phyloP scores from a whole-genome alignment of 169 alveolate species.

The Plasmodium blacklocki region DNA sequence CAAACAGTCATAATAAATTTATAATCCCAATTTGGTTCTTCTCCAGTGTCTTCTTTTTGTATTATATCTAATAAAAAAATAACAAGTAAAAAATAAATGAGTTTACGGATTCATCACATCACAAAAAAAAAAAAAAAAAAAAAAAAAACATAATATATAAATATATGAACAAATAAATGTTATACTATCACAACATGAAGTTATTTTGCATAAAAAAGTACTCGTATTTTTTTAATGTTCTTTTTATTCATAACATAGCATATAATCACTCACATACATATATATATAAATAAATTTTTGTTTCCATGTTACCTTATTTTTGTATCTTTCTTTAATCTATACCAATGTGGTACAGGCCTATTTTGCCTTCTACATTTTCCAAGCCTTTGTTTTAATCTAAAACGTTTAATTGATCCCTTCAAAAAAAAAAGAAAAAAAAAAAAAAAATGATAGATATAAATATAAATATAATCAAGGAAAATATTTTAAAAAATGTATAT shows the following conservation, averaged over 20 bases:
- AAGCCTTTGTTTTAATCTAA: constrained; percentile 92
- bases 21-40: constrained; percentile 96
- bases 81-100: background rate
- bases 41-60: constrained; percentile 97
- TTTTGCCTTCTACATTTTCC: constrained; percentile 96
- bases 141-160: too few relatives aligned
- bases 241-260: too few relatives aligned
- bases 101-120: too few relatives aligned
- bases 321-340: constrained; percentile 94
- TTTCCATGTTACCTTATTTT: constrained; percentile 90
- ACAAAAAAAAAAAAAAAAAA: background rate
- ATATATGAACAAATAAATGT: background rate
- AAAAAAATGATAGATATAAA: constrained; percentile 10
- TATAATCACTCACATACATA: too few relatives aligned
- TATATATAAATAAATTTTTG: background rate
- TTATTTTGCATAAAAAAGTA: too few relatives aligned
- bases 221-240: too few relatives aligned
- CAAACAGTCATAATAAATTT: constrained; percentile 47
- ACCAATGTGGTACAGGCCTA: constrained; percentile 97
- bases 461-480: background rate
- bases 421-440: constrained; percentile 13
- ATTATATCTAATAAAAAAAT: constrained; percentile 88
- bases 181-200: background rate
- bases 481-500: background rate
- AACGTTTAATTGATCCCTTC: constrained; percentile 94